Conservation (phyloP, 2,329 filamentous ascomycete species). For the Huntiella abstrusa region DNA sequence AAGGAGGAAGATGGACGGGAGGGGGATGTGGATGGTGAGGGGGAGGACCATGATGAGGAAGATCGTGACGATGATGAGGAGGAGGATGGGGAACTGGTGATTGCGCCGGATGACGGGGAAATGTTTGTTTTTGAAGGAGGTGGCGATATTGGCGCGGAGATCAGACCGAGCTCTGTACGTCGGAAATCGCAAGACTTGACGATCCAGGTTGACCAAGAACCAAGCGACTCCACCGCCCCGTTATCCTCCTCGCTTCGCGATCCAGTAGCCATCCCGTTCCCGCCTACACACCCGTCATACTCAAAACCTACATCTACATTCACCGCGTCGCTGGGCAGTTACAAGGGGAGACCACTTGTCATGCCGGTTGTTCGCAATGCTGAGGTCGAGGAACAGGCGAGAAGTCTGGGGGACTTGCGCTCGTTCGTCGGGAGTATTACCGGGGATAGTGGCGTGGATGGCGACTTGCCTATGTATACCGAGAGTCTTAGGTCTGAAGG, state of each 20-base stretch:
- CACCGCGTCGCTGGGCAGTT: conserved; percentile 30
- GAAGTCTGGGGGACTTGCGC: conserved; percentile 28
- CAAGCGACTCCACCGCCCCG: no score
- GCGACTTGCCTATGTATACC: conserved; percentile 20
- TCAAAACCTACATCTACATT: background rate
- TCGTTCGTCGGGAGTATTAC: conserved; percentile 35
- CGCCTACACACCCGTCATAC: conserved; percentile 5
- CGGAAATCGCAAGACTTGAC: no score
- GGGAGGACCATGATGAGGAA: background rate
- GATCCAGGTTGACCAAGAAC: no score
- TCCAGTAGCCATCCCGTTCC: conserved; percentile 4
- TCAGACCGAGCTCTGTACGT: no score
- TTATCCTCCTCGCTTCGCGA: no score
- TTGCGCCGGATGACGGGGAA: conserved; percentile 18
- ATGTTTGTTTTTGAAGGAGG: conserved; percentile 28
- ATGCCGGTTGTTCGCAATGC: conserved; percentile 33
- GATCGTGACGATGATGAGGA: conserved; percentile 1
- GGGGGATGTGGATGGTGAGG: background rate
- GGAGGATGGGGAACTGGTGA: background rate
- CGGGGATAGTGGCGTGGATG: conserved; percentile 30
- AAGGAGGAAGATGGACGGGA: background rate
- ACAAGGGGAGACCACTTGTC: conserved; percentile 32
- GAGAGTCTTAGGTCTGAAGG: background rate
- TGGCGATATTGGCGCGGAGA: conserved; percentile 12
- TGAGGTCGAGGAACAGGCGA: conserved; percentile 29